Conservation (phyloP, 2,329 filamentous ascomycete genomes). For the Ceratocystis alfenasii region DNA sequence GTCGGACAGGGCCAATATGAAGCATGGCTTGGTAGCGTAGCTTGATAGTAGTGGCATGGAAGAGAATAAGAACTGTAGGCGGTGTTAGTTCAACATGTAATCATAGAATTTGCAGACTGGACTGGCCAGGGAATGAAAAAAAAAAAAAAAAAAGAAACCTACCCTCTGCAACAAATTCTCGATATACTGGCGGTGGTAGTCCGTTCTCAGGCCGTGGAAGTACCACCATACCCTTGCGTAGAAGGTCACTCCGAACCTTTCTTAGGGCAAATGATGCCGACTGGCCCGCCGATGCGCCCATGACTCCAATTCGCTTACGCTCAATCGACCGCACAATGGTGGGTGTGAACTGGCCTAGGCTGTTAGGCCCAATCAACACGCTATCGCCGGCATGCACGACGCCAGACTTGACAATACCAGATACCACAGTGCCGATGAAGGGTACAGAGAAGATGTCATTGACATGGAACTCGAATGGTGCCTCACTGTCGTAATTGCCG, state of each 20-base stretch:
- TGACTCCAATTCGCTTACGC: constrained; percentile 80
- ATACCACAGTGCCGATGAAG: constrained; percentile 91
- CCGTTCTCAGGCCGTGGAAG: constrained; percentile 63
- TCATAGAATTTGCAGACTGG: background rate
- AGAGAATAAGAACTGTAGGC: constrained; percentile 68
- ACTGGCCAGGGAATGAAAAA: background rate
- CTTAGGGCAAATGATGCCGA: constrained; percentile 86
- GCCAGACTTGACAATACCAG: constrained; percentile 79
- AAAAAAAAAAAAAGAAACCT: constrained; percentile 24
- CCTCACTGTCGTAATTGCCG: constrained; percentile 78
- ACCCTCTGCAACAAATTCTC: constrained; percentile 70
- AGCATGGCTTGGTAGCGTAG: constrained; percentile 97
- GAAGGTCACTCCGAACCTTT: constrained; percentile 76
- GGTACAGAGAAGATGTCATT: constrained; percentile 98
- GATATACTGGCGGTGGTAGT: constrained; percentile 55
- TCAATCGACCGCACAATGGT: constrained; percentile 89
- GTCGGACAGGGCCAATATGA: constrained; percentile 85
- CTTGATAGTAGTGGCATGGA: constrained; percentile 93
- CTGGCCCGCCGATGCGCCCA: constrained; percentile 79
- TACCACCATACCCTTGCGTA: constrained; percentile 96
- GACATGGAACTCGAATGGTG: constrained; percentile 85
- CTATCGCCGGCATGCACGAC: constrained; percentile 83
- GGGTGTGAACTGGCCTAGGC: constrained; percentile 74
- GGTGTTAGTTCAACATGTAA: background rate
- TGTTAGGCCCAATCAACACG: constrained; percentile 81